Percentiles rank a stretch among this genome's conserved stretches.
Evolutionary conservation across 345 rosid species (phyloP).

Genomic region (Sisymbrium altissimum): DNA sequence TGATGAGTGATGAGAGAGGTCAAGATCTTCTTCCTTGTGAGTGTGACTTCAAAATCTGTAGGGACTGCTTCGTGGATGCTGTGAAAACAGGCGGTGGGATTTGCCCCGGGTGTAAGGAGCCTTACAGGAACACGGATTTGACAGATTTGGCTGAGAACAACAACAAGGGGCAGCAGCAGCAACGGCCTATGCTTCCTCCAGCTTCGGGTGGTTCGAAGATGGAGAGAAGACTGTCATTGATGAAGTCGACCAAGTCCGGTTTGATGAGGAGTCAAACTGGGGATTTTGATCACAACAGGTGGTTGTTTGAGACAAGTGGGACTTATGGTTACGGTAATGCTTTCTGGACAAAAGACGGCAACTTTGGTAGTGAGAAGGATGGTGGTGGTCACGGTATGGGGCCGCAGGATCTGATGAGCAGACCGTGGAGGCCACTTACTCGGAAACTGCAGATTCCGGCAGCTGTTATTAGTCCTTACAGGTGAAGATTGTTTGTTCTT

Average conservation of each 20-base stretch:
- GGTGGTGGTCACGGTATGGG: conserved; percentile 58
- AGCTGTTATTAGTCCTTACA: conserved; percentile 87
- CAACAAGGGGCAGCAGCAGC: conserved; percentile 31
- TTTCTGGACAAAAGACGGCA: conserved; percentile 92
- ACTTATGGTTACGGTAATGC: conserved; percentile 98
- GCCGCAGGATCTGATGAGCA: conserved; percentile 78
- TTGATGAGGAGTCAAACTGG: conserved; percentile 97
- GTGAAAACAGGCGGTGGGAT: conserved; percentile 74
- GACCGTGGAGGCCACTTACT: conserved; percentile 98
- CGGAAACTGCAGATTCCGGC: conserved; percentile 93
- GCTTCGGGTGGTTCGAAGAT: conserved; percentile 72
- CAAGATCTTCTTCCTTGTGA: conserved; percentile 88
- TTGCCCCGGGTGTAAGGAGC: conserved; percentile 94
- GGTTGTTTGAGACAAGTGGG: conserved; percentile 96
- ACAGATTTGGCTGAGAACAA: conserved; percentile 60
- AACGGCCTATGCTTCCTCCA: conserved; percentile 73
- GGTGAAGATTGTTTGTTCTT: conserved; percentile 40
- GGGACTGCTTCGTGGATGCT: conserved; percentile 90
- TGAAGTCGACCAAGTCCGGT: conserved; percentile 79
- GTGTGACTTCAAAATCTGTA: conserved; percentile 92
- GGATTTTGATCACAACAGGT: conserved; percentile 93
- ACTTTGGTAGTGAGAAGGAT: conserved; percentile 59
- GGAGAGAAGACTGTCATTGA: conserved; percentile 90
- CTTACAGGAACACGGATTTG: conserved; percentile 75
- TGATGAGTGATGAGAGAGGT: conserved; percentile 91